Conservation (phyloP, 2,329 filamentous ascomycete species). For the Saccharata proteae region DNA sequence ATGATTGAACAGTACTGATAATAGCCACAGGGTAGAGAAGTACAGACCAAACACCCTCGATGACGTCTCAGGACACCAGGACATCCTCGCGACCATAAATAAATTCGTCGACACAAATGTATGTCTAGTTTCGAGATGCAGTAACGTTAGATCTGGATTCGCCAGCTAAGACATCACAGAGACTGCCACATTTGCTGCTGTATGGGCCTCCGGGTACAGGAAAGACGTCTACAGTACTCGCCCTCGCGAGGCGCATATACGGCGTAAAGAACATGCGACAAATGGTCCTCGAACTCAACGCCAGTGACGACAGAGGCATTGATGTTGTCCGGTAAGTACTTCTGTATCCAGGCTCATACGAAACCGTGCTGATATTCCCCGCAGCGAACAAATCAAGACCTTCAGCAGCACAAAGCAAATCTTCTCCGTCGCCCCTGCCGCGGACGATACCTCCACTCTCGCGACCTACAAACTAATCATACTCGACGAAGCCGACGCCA, state of each 20-base stretch:
- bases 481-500: conserved; percentile 96
- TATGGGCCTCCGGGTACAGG: conserved; percentile 95
- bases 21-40: conserved; percentile 68
- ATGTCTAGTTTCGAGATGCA: conserved; percentile 14
- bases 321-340: conserved; percentile 62
- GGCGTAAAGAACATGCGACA: conserved; percentile 85
- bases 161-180: too few species aligned
- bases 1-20: not conserved
- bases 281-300: conserved; percentile 97
- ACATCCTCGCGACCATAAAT: conserved; percentile 95
- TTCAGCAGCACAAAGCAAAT: conserved; percentile 98
- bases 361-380: not conserved
- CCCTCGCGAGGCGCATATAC: conserved; percentile 86
- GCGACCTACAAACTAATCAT: conserved; percentile 92
- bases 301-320: conserved; percentile 92
- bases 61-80: conserved; percentile 92
- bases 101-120: conserved; percentile 90
- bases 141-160: too few species aligned
- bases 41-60: conserved; percentile 80
- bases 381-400: conserved; percentile 88
- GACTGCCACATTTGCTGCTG: conserved; percentile 86
- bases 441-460: conserved; percentile 38
- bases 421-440: conserved; percentile 53
- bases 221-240: conserved; percentile 93
- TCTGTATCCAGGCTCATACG: not conserved